phyloP scores from a whole-genome alignment of 1,139 yeast species.

The Yamadazyma siamensis region DNA sequence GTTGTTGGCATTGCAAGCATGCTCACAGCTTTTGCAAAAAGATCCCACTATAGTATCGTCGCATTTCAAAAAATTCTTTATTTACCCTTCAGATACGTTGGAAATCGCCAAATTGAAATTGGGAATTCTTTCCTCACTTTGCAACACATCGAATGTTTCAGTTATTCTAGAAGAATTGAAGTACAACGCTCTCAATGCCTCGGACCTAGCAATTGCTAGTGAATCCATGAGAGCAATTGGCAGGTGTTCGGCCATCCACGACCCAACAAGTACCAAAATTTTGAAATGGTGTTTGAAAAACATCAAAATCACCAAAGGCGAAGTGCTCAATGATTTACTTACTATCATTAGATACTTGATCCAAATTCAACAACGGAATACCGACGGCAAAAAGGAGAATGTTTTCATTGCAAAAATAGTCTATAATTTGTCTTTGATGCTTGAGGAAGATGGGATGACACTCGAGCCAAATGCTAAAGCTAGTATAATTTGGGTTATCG shows the following conservation, averaged over 20 bases:
- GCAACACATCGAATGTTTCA: slow-evolving; percentile 50
- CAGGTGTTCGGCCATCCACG: slow-evolving; percentile 42
- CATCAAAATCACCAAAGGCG: slow-evolving; percentile 25
- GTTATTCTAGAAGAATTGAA: slow-evolving; percentile 64
- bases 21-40: slow-evolving; percentile 30
- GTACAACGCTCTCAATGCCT: slow-evolving; percentile 50
- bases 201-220: slow-evolving; percentile 34
- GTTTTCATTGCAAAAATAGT: slow-evolving; percentile 32
- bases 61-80: slow-evolving; percentile 49
- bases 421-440: slow-evolving; percentile 32
- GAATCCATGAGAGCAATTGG: slow-evolving; percentile 61
- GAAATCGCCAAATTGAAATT: slow-evolving; percentile 54
- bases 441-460: slow-evolving; percentile 21
- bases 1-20: slow-evolving; percentile 39
- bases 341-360: slow-evolving; percentile 70
- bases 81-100: slow-evolving; percentile 55
- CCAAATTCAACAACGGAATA: slow-evolving; percentile 44
- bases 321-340: slow-evolving; percentile 55
- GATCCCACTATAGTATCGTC: slow-evolving; percentile 47
- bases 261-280: slow-evolving; percentile 33
- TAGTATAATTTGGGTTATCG: slow-evolving; percentile 86
- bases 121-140: slow-evolving; percentile 58
- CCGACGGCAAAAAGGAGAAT: slow-evolving; percentile 14
- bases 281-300: slow-evolving; percentile 43
- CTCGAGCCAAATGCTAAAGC: slow-evolving; percentile 63